A percentile compares a stretch with the other conserved stretches of the same genome.
phyloP scores from a whole-genome alignment of 495 filamentous ascomycete species.

The Saxispiralis lemnorum region DNA sequence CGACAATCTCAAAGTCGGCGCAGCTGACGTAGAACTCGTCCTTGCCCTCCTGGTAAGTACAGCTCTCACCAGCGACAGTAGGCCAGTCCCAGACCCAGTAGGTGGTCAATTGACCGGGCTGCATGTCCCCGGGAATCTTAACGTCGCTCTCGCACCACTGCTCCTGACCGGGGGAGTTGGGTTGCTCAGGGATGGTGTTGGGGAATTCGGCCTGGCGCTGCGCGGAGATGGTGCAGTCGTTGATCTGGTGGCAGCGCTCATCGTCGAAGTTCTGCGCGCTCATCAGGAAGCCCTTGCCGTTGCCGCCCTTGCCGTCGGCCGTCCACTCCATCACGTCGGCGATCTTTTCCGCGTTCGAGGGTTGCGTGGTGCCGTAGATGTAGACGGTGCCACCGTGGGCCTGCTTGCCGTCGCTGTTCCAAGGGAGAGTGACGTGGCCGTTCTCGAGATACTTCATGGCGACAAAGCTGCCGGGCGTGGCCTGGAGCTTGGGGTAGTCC shows the following conservation, averaged over 20 bases:
- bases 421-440: constrained; percentile 60
- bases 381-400: constrained; percentile 55
- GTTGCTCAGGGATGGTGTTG: constrained; percentile 20
- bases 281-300: constrained; percentile 54
- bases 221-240: constrained; percentile 33
- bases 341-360: constrained; percentile 42
- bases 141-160: constrained; percentile 68
- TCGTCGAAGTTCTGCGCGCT: constrained; percentile 65
- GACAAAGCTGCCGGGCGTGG: constrained; percentile 47
- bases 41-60: constrained; percentile 33
- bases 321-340: constrained; percentile 64
- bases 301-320: constrained; percentile 54
- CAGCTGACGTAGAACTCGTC: constrained; percentile 68
- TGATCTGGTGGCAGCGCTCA: constrained; percentile 62
- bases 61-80: constrained; percentile 31
- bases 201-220: constrained; percentile 36
- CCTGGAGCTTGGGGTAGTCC: constrained; percentile 44
- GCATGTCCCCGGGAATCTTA: constrained; percentile 40
- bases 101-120: constrained; percentile 44
- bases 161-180: constrained; percentile 22
- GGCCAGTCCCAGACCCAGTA: constrained; percentile 96
- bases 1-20: constrained; percentile 52
- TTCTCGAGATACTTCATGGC: constrained; percentile 71
- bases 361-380: constrained; percentile 63
- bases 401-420: constrained; percentile 42